phyloP scores from a whole-genome alignment of 2,329 filamentous ascomycete genomes.

The Fusarium globosum region DNA sequence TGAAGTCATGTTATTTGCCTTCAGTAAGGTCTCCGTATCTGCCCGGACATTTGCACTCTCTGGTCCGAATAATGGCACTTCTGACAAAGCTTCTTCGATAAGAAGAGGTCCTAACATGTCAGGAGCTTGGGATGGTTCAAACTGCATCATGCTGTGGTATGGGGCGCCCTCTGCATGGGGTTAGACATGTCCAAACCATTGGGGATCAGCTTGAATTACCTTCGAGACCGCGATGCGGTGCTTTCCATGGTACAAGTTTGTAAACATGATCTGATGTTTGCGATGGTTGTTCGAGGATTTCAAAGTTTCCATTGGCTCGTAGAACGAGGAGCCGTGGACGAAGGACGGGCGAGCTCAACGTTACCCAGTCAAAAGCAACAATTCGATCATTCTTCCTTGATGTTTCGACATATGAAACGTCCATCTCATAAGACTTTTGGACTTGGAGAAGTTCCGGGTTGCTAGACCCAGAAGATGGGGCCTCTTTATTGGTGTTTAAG shows the following conservation, averaged over 20 bases:
- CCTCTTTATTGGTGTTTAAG: conserved; percentile 68
- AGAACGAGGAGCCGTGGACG: conserved; percentile 69
- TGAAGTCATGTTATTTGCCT: conserved; percentile 49
- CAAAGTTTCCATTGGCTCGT: conserved; percentile 69
- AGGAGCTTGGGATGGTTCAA: conserved; percentile 65
- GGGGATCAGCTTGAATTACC: conserved; percentile 50
- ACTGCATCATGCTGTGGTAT: conserved; percentile 68
- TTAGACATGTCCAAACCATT: conserved; percentile 27
- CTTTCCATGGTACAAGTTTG: conserved; percentile 70
- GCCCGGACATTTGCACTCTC: conserved; percentile 57
- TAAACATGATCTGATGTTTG: conserved; percentile 68
- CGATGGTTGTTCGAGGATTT: conserved; percentile 71
- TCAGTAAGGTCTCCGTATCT: conserved; percentile 56
- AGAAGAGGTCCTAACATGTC: conserved; percentile 66
- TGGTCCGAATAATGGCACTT: conserved; percentile 67
- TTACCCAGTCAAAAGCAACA: conserved; percentile 76
- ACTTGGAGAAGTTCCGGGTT: conserved; percentile 71
- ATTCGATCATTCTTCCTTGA: conserved; percentile 68
- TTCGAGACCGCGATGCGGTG: conserved; percentile 67
- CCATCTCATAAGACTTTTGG: conserved; percentile 69
- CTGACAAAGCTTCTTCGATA: conserved; percentile 63
- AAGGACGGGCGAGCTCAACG: conserved; percentile 64
- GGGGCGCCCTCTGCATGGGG: conserved; percentile 56
- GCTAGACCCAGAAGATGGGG: conserved; percentile 55
- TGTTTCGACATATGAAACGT: conserved; percentile 65